Conservation (phyloP, 345 rosid species). For the Melastoma malabathricum region DNA sequence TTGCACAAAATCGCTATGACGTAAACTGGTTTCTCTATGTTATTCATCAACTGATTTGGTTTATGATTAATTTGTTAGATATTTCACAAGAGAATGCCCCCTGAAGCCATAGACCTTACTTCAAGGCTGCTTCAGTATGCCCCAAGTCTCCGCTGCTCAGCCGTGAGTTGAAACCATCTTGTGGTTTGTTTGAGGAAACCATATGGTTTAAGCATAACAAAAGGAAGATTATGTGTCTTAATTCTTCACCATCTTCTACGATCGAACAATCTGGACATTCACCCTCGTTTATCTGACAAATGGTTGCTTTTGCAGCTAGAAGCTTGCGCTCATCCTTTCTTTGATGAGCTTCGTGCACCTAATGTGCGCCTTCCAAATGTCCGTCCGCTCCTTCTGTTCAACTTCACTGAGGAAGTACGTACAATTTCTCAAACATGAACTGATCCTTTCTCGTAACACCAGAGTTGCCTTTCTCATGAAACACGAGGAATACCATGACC, state of each 20-base stretch:
- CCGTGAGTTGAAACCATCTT: constrained; percentile 33
- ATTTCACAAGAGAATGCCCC: constrained; percentile 78
- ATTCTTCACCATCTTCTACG: too few species aligned
- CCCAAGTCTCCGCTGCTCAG: constrained; percentile 67
- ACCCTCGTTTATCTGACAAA: too few species aligned
- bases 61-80: constrained; percentile 19
- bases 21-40: too few species aligned
- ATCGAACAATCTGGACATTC: too few species aligned
- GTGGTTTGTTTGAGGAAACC: not conserved
- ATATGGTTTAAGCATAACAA: too few species aligned
- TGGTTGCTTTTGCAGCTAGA: constrained; percentile 34
- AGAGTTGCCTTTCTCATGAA: too few species aligned
- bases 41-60: too few species aligned
- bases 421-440: too few species aligned
- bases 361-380: constrained; percentile 67
- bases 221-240: too few species aligned
- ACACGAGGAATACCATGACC: too few species aligned
- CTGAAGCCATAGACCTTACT: constrained; percentile 80
- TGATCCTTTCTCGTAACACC: not conserved
- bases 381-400: constrained; percentile 54
- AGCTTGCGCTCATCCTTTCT: constrained; percentile 73
- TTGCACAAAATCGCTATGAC: too few species aligned
- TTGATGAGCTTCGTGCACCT: constrained; percentile 72
- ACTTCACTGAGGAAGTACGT: constrained; percentile 62
- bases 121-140: constrained; percentile 79